Evolutionary conservation across 2,329 filamentous ascomycete species (phyloP).

Genomic region (Amesomyces nigricolor): DNA sequence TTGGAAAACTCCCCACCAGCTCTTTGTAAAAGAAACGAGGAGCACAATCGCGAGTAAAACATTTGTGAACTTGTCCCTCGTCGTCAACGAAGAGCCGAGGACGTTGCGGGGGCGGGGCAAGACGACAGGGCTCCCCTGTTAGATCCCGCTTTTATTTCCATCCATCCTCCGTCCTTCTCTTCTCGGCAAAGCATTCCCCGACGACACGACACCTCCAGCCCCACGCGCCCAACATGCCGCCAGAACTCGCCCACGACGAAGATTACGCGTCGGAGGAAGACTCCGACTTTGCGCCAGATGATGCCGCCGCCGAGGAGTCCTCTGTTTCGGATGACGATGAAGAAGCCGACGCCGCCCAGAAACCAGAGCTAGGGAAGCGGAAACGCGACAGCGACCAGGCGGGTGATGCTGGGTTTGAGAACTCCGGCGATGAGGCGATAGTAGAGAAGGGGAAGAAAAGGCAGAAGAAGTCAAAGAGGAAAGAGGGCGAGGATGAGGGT

Average conservation of each 20-base stretch:
- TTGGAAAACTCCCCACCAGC: too few species aligned
- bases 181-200: conserved; percentile 1
- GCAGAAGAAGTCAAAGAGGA: conserved; percentile 43
- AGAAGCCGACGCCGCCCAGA: conserved; percentile 31
- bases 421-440: conserved; percentile 68
- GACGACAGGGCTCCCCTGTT: neutral
- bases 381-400: conserved; percentile 32
- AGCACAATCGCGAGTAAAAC: neutral
- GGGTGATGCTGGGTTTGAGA: conserved; percentile 49
- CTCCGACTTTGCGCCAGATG: conserved; percentile 65
- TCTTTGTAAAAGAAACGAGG: too few species aligned
- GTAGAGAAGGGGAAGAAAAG: conserved; percentile 57
- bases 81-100: conserved; percentile 3
- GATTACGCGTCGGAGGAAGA: conserved; percentile 67
- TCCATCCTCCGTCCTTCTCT: neutral
- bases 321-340: conserved; percentile 47
- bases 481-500: conserved; percentile 46
- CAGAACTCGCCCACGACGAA: conserved; percentile 39
- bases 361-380: conserved; percentile 29
- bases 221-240: conserved; percentile 35
- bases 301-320: conserved; percentile 38
- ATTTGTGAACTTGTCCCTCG: neutral
- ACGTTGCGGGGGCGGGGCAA: conserved; percentile 12
- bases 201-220: neutral
- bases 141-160: neutral